These are phyloP conservation scores for Mortierella sp. DNA, from an alignment of 371 early-diverging fungal genomes.

Conservation along the genomic window DNA sequence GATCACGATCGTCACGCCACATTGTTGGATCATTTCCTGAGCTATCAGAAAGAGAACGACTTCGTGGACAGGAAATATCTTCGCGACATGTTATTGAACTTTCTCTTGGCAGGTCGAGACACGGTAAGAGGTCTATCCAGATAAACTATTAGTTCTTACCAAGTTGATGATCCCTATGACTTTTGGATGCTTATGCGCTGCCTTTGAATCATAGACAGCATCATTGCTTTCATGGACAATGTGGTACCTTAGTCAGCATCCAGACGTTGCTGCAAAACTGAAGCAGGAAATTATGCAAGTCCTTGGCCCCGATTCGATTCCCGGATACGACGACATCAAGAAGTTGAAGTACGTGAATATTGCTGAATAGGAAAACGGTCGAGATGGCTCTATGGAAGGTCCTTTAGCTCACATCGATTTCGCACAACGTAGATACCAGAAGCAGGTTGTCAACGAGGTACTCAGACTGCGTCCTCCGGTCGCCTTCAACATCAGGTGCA, in stretches of 20 bases:
- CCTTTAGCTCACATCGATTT: no score
- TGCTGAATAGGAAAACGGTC: no score
- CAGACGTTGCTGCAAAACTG: conserved; percentile 25
- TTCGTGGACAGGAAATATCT: conserved; percentile 34
- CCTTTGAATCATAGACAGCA: conserved; percentile 41
- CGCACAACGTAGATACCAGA: conserved; percentile 44
- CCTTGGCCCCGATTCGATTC: conserved; percentile 19
- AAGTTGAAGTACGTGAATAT: conserved; percentile 35
- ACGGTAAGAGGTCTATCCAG: conserved; percentile 26
- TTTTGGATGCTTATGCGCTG: no score
- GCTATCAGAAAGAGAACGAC: conserved; percentile 24
- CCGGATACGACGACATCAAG: conserved; percentile 42
- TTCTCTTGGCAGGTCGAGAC: conserved; percentile 50
- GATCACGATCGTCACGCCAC: conserved; percentile 14
- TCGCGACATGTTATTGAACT: conserved; percentile 50
- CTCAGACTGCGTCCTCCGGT: conserved; percentile 50
- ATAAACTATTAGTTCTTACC: background rate
- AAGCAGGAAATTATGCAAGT: conserved; percentile 27
- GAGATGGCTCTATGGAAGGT: no score
- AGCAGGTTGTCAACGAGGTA: conserved; percentile 51
- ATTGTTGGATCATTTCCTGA: conserved; percentile 46
- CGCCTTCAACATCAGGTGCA: conserved; percentile 40
- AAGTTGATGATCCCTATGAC: no score
- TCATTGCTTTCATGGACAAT: conserved; percentile 44
- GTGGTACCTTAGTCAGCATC: conserved; percentile 40